phyloP scores from a whole-genome alignment of 805 yeast genomes.

The Diddensiella caesifluorescens region DNA sequence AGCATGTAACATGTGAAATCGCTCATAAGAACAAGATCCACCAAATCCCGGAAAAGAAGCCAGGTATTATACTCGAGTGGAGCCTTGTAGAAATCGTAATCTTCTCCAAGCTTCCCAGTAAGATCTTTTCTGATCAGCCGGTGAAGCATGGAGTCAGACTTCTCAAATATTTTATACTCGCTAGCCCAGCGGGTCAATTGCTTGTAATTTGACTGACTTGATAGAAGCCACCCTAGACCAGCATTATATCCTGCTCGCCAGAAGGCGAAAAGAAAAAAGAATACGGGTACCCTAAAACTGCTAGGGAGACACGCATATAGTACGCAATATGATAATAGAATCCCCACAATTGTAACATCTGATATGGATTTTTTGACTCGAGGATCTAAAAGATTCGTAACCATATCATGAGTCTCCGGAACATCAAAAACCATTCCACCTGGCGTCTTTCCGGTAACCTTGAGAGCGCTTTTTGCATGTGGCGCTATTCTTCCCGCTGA shows the following conservation, averaged over 20 bases:
- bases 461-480: too few species aligned
- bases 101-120: slow-evolving; percentile 40
- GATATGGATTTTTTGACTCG: slow-evolving; percentile 59
- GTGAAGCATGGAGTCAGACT: slow-evolving; percentile 33
- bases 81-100: slow-evolving; percentile 34
- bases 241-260: slow-evolving; percentile 75
- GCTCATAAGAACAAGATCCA: slow-evolving; percentile 77
- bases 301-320: slow-evolving; percentile 28
- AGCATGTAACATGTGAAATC: slow-evolving; percentile 74
- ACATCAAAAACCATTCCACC: slow-evolving; percentile 33
- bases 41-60: slow-evolving; percentile 72
- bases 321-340: slow-evolving; percentile 35
- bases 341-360: slow-evolving; percentile 53
- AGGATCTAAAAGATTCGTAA: slow-evolving; percentile 74
- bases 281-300: slow-evolving; percentile 33
- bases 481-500: too few species aligned
- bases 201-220: slow-evolving; percentile 58
- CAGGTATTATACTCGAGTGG: slow-evolving; percentile 81
- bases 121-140: slow-evolving; percentile 43
- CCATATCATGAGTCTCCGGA: slow-evolving; percentile 78
- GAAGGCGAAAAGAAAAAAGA: slow-evolving; percentile 54
- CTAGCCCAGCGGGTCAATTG: slow-evolving; percentile 50
- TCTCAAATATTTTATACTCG: slow-evolving; percentile 41
- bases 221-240: slow-evolving; percentile 70
- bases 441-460: slow-evolving; percentile 27